phyloP scores from a whole-genome alignment of 169 alveolate genomes.

The Babesia microti region DNA sequence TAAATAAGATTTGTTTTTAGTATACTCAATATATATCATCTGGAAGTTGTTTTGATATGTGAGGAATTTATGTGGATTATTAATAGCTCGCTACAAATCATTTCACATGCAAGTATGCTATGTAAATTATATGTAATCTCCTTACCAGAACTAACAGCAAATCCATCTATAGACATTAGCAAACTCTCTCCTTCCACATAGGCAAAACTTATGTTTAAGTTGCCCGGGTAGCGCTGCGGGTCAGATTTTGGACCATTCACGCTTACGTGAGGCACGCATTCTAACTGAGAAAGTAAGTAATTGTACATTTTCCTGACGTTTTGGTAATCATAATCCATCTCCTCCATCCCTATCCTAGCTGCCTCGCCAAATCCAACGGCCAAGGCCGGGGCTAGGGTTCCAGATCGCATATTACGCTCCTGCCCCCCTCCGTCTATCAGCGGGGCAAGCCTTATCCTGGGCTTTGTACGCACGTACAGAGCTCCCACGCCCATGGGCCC shows the following conservation, averaged over 20 bases:
- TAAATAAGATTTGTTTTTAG: neutral
- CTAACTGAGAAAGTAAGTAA: slow-evolving; percentile 55
- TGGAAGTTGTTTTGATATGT: neutral
- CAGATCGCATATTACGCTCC: slow-evolving; percentile 95
- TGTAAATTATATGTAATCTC: slow-evolving; percentile 7
- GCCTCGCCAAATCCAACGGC: slow-evolving; percentile 96
- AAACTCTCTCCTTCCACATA: slow-evolving; percentile 88
- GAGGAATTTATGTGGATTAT: neutral
- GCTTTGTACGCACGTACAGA: slow-evolving; percentile 85
- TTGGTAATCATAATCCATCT: slow-evolving; percentile 82
- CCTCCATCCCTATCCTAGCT: slow-evolving; percentile 76
- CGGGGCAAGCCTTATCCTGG: slow-evolving; percentile 87
- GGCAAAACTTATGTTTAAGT: slow-evolving; percentile 86
- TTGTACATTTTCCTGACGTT: slow-evolving; percentile 74
- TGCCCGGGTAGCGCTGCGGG: slow-evolving; percentile 73
- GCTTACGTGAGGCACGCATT: slow-evolving; percentile 61
- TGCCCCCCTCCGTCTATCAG: slow-evolving; percentile 97
- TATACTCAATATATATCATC: neutral
- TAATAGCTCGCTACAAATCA: neutral
- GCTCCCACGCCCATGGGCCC: slow-evolving; percentile 99
- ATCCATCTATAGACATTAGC: slow-evolving; percentile 69
- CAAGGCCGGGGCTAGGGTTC: slow-evolving; percentile 82
- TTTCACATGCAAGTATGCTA: neutral
- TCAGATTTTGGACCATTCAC: slow-evolving; percentile 70
- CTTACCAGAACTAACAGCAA: slow-evolving; percentile 79